These are phyloP conservation scores for Kodamaea kaohsiungensis DNA, from an alignment of 805 yeast genomes.

Conservation along the genomic window DNA sequence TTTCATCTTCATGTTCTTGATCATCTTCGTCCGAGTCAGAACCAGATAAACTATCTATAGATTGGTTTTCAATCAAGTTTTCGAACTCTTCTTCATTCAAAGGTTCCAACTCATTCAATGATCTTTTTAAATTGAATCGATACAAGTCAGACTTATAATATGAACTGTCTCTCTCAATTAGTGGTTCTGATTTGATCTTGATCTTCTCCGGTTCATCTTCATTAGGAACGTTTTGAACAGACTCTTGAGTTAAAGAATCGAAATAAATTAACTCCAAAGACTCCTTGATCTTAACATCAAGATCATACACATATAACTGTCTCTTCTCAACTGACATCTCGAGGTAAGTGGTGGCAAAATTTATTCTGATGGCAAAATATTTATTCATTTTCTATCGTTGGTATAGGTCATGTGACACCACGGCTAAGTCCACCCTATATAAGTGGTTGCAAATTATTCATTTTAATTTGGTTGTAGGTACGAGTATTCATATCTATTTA, in stretches of 20 bases:
- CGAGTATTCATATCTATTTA: not conserved
- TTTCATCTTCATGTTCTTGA: conserved; percentile 15
- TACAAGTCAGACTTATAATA: conserved; percentile 61
- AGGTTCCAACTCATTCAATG: conserved; percentile 43
- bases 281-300: conserved; percentile 39
- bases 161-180: conserved; percentile 8
- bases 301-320: conserved; percentile 52
- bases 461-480: not conserved
- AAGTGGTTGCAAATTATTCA: not conserved
- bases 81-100: conserved; percentile 63
- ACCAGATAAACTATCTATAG: conserved; percentile 61
- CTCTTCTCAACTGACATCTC: conserved; percentile 8
- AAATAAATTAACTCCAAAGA: conserved; percentile 56
- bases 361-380: not conserved
- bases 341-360: not conserved
- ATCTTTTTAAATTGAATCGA: conserved; percentile 59
- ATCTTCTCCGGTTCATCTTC: not conserved
- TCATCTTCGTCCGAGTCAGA: conserved; percentile 39
- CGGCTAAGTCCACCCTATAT: not conserved
- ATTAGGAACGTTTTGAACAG: not conserved
- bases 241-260: conserved; percentile 43
- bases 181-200: not conserved
- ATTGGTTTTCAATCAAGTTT: conserved; percentile 47
- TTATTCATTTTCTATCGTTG: not conserved
- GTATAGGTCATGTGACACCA: not conserved